Base-by-base conservation (phyloP, 306 rosid genomes). In the Medicago arabica region DNA sequence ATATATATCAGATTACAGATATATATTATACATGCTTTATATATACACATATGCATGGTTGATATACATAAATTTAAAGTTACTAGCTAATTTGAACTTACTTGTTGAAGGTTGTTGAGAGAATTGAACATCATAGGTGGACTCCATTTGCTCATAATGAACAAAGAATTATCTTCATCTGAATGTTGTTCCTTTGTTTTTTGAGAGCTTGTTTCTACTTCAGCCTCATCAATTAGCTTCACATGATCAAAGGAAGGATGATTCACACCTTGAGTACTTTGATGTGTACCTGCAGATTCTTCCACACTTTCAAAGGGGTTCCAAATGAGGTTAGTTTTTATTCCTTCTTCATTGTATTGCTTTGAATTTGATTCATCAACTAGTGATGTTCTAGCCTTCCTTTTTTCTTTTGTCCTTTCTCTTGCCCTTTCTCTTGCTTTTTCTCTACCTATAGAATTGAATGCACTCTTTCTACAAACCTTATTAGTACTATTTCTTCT, bases 401-500 rank as follows among this genome's bases (percentile, higher is more conserved):
- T 47, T 78, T 84, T 90, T 66, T 84, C 87, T 67, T 50, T 69
- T 0, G 98, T 88, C 40, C 97, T 84, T 60, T 75, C 97, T 75
- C 98, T 95, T 1, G 97, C 97, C 69, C 60, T 86, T 40, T 84
- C 92, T 79, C 97, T 92, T 1, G 87, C 83, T 2, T 53, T 71
- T 67, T 84, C 95, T 61, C 63, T 95, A 2, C 82, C 79, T 12
- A 65, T 69, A 8, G 86, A 82, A 68, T 83, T 81, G 76, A 85
- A 76, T 58, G 82, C 67, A 64, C 77, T 67, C 77, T 79, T 88
- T 66, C 91, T 78, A 10, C 60, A 81, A 74, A 55, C 72, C 59
- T 70, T 78, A 6, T 23, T 75, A 18, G 7, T 60, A 9, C 49
- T 14, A 2, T 41, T 43, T 72, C 60, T 67, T 41, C 57, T 83